A percentile compares a stretch with the other conserved stretches of the same genome.
Conservation (phyloP, 2,329 filamentous ascomycete genomes). For the Neoscytalidium dimidiatum region DNA sequence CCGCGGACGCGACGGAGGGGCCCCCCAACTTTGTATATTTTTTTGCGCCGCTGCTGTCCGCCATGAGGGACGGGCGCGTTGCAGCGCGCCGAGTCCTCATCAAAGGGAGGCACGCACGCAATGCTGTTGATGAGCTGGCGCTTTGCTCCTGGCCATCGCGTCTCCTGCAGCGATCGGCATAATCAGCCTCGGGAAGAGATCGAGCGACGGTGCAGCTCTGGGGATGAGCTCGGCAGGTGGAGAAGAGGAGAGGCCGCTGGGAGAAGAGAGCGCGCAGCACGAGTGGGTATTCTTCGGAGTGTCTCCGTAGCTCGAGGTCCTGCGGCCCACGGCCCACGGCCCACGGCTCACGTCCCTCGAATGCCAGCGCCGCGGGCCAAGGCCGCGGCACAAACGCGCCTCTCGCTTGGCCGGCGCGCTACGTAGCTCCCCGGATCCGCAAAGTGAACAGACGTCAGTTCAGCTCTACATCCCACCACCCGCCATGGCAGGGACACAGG, state of each 20-base stretch:
- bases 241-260: conserved; percentile 3
- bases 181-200: neutral
- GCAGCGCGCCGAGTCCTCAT: conserved; percentile 9
- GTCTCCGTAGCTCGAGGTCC: neutral
- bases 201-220: conserved; percentile 11
- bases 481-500: conserved; percentile 8
- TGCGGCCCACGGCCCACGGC: too few relatives aligned
- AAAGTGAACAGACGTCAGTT: conserved; percentile 1
- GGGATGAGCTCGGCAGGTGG: neutral
- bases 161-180: conserved; percentile 3
- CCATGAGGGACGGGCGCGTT: conserved; percentile 5
- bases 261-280: neutral
- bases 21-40: neutral
- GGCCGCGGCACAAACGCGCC: neutral
- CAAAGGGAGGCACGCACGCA: conserved; percentile 4
- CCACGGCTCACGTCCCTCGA: too few relatives aligned
- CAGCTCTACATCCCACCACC: neutral
- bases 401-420: neutral
- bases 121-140: conserved; percentile 9
- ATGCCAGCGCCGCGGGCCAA: neutral
- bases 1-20: neutral
- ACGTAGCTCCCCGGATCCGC: conserved; percentile 19
- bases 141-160: neutral
- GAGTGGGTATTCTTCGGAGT: neutral
- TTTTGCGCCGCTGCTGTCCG: neutral